A percentile compares a stretch with the other conserved stretches of the same genome.
phyloP scores from a whole-genome alignment of 2,329 filamentous ascomycete genomes.

The Clonostachys rosea region DNA sequence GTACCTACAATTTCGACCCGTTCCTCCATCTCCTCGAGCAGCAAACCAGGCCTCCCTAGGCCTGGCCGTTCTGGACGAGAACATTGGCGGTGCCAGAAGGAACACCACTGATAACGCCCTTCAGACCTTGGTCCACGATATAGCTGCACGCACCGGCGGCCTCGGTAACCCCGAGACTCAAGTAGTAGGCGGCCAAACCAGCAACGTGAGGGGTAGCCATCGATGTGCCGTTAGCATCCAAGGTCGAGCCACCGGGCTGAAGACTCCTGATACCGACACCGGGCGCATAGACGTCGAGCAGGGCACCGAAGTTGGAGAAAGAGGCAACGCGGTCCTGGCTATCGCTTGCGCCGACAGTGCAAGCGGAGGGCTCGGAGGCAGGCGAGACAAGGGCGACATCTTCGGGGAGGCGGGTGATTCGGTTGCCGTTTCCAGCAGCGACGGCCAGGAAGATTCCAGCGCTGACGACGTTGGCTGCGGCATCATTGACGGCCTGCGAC shows the following conservation, averaged over 20 bases:
- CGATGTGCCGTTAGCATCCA: slow-evolving; percentile 38
- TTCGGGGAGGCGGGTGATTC: slow-evolving; percentile 22
- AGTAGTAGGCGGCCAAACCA: slow-evolving; percentile 33
- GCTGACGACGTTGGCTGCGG: slow-evolving; percentile 38
- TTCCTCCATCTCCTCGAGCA: no score
- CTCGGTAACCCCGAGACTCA: slow-evolving; percentile 30
- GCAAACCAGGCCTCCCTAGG: background rate
- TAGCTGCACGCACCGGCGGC: slow-evolving; percentile 29
- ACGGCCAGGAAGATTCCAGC: slow-evolving; percentile 42
- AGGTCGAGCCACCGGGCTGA: slow-evolving; percentile 31
- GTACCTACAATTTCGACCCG: no score
- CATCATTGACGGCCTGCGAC: slow-evolving; percentile 42
- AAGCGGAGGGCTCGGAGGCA: slow-evolving; percentile 37
- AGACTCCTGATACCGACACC: slow-evolving; percentile 39
- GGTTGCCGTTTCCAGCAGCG: slow-evolving; percentile 50
- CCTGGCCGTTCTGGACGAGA: slow-evolving; percentile 23
- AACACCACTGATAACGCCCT: slow-evolving; percentile 25
- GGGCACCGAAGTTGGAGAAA: slow-evolving; percentile 45
- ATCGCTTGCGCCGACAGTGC: slow-evolving; percentile 49
- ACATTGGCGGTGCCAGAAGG: slow-evolving; percentile 23
- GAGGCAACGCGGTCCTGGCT: slow-evolving; percentile 25
- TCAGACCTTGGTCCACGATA: slow-evolving; percentile 30
- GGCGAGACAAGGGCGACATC: slow-evolving; percentile 31
- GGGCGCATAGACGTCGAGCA: slow-evolving; percentile 46
- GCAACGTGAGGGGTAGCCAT: slow-evolving; percentile 35